Evolutionary conservation across 192 early-diverging fungal genomes (phyloP).

Genomic region (Cetraspora pellucida): DNA sequence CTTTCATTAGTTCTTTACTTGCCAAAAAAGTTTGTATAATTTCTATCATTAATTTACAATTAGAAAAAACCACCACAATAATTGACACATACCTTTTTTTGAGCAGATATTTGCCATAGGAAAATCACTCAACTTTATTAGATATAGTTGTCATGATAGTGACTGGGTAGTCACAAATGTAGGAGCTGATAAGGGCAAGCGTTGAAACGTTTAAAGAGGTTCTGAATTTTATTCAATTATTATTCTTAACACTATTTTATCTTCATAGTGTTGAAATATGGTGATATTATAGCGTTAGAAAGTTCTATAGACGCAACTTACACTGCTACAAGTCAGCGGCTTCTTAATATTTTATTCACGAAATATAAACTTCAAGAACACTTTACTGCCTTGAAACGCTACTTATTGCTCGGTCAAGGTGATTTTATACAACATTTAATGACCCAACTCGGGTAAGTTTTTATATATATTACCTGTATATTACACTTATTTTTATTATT

Average conservation of each 20-base stretch:
- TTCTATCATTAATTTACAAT: background rate
- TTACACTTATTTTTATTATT: background rate
- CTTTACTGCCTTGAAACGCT: conserved; percentile 81
- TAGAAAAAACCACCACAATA: background rate
- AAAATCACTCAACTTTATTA: conserved; percentile 83
- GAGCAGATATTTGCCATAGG: conserved; percentile 79
- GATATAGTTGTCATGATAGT: conserved; percentile 65
- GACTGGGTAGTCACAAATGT: conserved; percentile 26
- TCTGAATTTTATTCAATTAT: background rate
- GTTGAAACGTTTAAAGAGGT: background rate
- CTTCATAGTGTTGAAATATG: conserved; percentile 58
- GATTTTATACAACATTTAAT: conserved; percentile 92
- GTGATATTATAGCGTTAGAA: conserved; percentile 71
- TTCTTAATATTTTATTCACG: conserved; percentile 76
- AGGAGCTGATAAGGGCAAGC: background rate
- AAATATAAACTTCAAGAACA: conserved; percentile 87
- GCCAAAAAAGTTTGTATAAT: conserved; percentile 71
- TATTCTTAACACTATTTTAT: background rate
- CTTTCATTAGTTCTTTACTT: conserved; percentile 71
- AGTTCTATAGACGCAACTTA: conserved; percentile 74
- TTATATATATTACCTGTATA: background rate
- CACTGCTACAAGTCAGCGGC: conserved; percentile 67
- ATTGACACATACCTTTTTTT: conserved; percentile 12
- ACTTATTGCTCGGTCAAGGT: conserved; percentile 90
- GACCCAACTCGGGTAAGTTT: conserved; percentile 74